Percentiles rank a stretch among this genome's conserved stretches.
phyloP scores from a whole-genome alignment of 83 land plant genomes.

The Thuja plicata region DNA sequence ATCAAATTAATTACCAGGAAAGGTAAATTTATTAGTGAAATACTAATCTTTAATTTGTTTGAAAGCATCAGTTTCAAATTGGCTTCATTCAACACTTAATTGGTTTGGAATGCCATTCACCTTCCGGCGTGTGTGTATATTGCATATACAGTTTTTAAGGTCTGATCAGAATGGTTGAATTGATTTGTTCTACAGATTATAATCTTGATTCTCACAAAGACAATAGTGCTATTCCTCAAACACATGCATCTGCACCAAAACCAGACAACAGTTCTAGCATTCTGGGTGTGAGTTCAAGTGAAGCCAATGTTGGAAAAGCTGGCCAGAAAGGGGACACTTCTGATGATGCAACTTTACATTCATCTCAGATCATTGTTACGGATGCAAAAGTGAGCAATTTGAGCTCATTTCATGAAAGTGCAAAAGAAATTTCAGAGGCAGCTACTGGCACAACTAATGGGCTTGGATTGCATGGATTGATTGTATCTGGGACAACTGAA shows the following conservation, averaged over 20 bases:
- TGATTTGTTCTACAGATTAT: conserved; percentile 2
- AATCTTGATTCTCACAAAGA: neutral
- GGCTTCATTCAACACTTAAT: neutral
- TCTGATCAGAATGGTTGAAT: neutral
- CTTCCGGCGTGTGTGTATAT: neutral
- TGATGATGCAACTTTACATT: neutral
- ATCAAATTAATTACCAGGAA: neutral
- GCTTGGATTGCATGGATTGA: neutral
- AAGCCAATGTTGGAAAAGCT: neutral
- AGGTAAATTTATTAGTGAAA: neutral
- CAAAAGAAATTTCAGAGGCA: neutral
- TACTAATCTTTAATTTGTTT: neutral
- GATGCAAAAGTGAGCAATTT: neutral
- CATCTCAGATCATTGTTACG: neutral
- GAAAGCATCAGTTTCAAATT: neutral
- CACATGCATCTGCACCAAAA: neutral
- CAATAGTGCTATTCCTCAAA: neutral
- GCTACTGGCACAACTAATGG: neutral
- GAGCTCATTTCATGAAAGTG: neutral
- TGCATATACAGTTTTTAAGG: neutral
- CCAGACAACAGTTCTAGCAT: neutral
- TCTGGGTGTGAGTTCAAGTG: neutral
- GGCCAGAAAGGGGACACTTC: neutral
- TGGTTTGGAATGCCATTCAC: neutral
- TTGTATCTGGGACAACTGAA: neutral